Evolutionary conservation across 768 basidiomycete species (phyloP).

Genomic region (Mycena filopes): DNA sequence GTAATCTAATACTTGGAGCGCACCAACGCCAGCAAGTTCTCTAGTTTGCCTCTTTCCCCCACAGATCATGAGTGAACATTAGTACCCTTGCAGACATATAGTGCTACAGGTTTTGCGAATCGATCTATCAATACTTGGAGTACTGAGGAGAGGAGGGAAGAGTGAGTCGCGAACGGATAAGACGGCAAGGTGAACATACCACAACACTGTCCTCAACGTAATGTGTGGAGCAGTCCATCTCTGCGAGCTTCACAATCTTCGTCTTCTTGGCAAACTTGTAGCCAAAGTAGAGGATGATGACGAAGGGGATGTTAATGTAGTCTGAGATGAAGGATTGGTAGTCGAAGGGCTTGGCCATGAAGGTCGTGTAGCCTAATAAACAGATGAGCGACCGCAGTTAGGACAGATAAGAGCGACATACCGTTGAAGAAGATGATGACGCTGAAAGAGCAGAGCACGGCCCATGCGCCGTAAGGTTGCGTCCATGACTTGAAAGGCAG

Average conservation of each 20-base stretch:
- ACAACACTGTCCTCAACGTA: conserved; percentile 35
- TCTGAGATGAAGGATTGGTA: conserved; percentile 32
- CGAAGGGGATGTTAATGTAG: conserved; percentile 40
- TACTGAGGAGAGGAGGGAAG: conserved; percentile 17
- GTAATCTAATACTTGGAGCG: not conserved
- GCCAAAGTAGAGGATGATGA: conserved; percentile 35
- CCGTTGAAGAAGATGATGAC: conserved; percentile 37
- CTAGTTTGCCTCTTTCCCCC: not conserved
- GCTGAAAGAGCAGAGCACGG: conserved; percentile 24
- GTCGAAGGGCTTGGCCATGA: conserved; percentile 30
- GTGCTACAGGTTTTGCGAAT: conserved; percentile 13
- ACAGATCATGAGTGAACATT: conserved; percentile 12
- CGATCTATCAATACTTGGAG: conserved; percentile 29
- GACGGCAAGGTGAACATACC: conserved; percentile 14
- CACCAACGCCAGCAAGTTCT: not conserved
- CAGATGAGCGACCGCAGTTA: not conserved
- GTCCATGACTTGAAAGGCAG: conserved; percentile 37
- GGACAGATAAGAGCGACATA: not conserved
- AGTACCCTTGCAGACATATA: conserved; percentile 15
- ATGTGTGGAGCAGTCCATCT: conserved; percentile 37
- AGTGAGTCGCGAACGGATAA: not conserved
- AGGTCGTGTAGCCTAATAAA: conserved; percentile 26
- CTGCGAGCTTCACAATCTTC: conserved; percentile 21
- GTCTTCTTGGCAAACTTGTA: conserved; percentile 37
- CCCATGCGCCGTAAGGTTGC: conserved; percentile 35